Evolutionary conservation across 441 rosid genomes (phyloP).

Genomic region (Erodium texanum): DNA sequence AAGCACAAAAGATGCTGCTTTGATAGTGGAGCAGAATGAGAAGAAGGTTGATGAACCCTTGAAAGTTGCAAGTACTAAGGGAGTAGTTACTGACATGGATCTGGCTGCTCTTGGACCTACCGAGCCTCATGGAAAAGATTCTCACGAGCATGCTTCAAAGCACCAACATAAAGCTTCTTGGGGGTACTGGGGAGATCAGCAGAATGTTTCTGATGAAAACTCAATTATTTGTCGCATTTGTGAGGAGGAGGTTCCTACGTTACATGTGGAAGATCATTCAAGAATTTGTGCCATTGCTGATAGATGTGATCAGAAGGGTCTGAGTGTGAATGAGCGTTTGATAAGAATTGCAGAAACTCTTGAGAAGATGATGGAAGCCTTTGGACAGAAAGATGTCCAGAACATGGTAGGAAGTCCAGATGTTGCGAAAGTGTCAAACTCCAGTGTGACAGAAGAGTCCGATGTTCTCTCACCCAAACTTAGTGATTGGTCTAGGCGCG

Average conservation of each 20-base stretch:
- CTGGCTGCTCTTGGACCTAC: constrained; percentile 30
- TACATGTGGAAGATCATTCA: constrained; percentile 85
- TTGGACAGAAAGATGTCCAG: constrained; percentile 62
- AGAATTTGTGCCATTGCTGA: constrained; percentile 90
- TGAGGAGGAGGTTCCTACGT: constrained; percentile 92
- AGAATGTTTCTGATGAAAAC: constrained; percentile 52
- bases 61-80: constrained; percentile 27
- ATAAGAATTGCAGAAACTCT: constrained; percentile 76
- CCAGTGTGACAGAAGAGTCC: constrained; percentile 77
- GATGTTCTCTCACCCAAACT: constrained; percentile 82
- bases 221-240: constrained; percentile 96
- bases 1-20: constrained; percentile 43
- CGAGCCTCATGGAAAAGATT: constrained; percentile 50
- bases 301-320: constrained; percentile 79
- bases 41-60: constrained; percentile 48
- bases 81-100: constrained; percentile 40
- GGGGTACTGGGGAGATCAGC: constrained; percentile 91
- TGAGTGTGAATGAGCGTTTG: constrained; percentile 80
- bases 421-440: constrained; percentile 76
- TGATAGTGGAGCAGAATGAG: constrained; percentile 41
- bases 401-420: constrained; percentile 71
- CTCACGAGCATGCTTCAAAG: constrained; percentile 54
- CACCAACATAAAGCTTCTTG: constrained; percentile 78
- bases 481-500: constrained; percentile 94
- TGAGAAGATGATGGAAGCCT: constrained; percentile 76